These are phyloP conservation scores for Tephrocybe rancida DNA, from an alignment of 768 basidiomycete genomes.

Conservation along the genomic window DNA sequence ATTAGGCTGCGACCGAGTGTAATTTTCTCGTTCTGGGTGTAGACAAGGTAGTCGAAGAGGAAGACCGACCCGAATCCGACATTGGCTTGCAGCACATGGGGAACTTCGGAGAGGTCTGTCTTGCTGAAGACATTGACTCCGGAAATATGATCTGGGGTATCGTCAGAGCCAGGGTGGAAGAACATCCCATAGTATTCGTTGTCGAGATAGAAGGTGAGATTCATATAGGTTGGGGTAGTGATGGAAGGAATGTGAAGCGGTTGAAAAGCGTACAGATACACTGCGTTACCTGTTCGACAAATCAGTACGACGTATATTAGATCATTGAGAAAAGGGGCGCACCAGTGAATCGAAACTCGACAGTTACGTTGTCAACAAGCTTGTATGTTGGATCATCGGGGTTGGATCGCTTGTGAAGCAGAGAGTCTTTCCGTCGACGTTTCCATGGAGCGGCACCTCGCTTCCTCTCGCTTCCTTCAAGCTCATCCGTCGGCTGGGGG, in stretches of 20 bases:
- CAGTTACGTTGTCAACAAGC: constrained; percentile 31
- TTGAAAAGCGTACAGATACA: too few relatives aligned
- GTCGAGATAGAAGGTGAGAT: constrained; percentile 49
- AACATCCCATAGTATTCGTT: constrained; percentile 27
- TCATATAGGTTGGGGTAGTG: constrained; percentile 38
- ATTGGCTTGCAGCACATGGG: constrained; percentile 45
- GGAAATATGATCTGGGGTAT: constrained; percentile 25
- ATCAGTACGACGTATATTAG: neutral
- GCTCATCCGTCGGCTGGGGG: neutral
- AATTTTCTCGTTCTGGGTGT: constrained; percentile 25
- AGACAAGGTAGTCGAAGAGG: constrained; percentile 50
- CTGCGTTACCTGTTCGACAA: too few relatives aligned
- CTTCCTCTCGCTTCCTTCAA: neutral
- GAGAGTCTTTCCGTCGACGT: neutral
- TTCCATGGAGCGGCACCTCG: constrained; percentile 7
- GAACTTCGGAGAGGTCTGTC: constrained; percentile 32
- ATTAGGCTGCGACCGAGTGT: neutral
- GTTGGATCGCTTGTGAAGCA: constrained; percentile 21
- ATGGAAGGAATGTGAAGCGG: constrained; percentile 26
- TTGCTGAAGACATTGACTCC: constrained; percentile 40
- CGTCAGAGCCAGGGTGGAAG: constrained; percentile 26
- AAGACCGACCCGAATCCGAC: constrained; percentile 48
- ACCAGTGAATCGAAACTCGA: constrained; percentile 49
- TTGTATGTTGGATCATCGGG: constrained; percentile 28
- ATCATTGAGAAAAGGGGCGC: constrained; percentile 8